Conservation (phyloP, 192 early-diverging fungal genomes). For the Coemansia sp. region DNA sequence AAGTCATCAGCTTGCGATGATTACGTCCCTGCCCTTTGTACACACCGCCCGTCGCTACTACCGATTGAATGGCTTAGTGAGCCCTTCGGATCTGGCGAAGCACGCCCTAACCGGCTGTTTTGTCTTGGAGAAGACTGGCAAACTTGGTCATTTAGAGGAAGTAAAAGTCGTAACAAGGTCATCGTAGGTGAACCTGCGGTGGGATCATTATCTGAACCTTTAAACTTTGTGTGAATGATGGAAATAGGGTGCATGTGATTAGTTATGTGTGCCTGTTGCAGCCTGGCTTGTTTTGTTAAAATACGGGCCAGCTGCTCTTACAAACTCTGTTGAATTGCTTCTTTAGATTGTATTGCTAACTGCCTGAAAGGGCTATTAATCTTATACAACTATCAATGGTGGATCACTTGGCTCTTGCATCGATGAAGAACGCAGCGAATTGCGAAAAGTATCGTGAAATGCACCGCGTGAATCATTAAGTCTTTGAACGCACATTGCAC, state of each 20-base stretch:
- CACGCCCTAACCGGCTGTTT: slow-evolving; percentile 39
- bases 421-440: slow-evolving; percentile 78
- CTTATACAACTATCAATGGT: slow-evolving; percentile 62
- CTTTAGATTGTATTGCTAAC: background rate
- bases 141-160: slow-evolving; percentile 89
- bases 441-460: slow-evolving; percentile 72
- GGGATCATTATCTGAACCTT: slow-evolving; percentile 56
- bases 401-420: slow-evolving; percentile 71
- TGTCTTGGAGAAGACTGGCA: slow-evolving; percentile 63
- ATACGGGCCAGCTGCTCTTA: background rate
- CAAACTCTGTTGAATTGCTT: background rate
- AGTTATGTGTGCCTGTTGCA: background rate
- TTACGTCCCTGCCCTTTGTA: slow-evolving; percentile 82
- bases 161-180: slow-evolving; percentile 85
- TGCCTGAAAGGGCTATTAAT: background rate
- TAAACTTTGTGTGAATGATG: background rate
- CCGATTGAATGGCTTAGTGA: slow-evolving; percentile 85
- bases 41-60: slow-evolving; percentile 78
- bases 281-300: background rate
- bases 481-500: slow-evolving; percentile 71
- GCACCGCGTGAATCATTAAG: slow-evolving; percentile 70
- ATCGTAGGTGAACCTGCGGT: slow-evolving; percentile 76
- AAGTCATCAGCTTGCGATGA: slow-evolving; percentile 79
- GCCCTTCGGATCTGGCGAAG: slow-evolving; percentile 62
- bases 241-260: background rate